Evolutionary conservation across 2,329 filamentous ascomycete species (phyloP), one percentile per base, ranked within the genome.

Genomic region (Pyrenochaeta sp.): DNA sequence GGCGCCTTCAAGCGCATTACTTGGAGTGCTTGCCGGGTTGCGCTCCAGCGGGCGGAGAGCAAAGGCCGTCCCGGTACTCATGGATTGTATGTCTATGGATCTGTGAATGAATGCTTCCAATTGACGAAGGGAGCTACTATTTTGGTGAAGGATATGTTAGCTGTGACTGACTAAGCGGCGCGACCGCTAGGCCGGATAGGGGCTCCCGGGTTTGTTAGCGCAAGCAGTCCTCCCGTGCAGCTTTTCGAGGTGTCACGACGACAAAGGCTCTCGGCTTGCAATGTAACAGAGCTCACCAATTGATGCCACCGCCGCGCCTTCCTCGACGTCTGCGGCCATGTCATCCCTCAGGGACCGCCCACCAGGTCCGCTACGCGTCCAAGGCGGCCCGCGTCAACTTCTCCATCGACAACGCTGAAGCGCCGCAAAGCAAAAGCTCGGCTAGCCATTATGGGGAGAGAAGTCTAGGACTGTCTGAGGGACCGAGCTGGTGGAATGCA

Each of bases 21-120:
- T 76, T 3, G 78, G 74, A 45, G 81, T 79, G 59, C 77, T 78
- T 7, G 78, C 74, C 55, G 81, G 79, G 51, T 81, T 82, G 50
- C 82, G 79, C 61, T 74, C 68, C 50, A 84, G 72, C n/a, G 85
- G 84, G 52, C 86, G 83, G 59, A 86, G 80, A 13, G 83, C 84
- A 64, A 86, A 87, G 15, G 64, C 57, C 36, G 64, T 65, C 13
- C 57, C 63, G 10, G 66, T 54, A 36, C 65, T 68, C 68, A 73
- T 74, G 13, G 44, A 46, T 36, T 30, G 15, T 8, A 28, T 34
- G 27, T 15, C 3, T 40, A 24, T 36, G 28, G 39, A 37, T 37
- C 30, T 45, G 49, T 12, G 28, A 42, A 36, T 27, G n/a, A 42
- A 2, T 45, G 34, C 30, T 46, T 25, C 43, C 27, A n/a, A 39